These are phyloP conservation scores for Diaporthe nobilis DNA, from an alignment of 2,329 filamentous ascomycete species.

Conservation along the genomic window DNA sequence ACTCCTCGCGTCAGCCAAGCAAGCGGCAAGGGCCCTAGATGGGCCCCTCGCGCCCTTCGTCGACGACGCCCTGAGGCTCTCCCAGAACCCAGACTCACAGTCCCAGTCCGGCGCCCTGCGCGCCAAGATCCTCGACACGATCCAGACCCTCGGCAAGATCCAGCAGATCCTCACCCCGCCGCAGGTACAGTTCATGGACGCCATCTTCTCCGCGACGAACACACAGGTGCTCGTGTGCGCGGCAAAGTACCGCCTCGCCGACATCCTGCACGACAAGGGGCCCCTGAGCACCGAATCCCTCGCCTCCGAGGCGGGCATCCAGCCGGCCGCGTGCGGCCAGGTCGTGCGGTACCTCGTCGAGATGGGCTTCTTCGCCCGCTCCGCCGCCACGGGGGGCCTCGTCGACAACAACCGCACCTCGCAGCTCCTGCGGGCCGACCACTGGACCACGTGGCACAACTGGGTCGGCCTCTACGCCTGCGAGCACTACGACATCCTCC, in stretches of 20 bases:
- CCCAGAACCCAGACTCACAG: constrained; percentile 10
- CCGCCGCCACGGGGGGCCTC: constrained; percentile 44
- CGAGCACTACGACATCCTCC: constrained; percentile 59
- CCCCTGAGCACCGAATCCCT: background rate
- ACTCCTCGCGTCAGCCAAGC: background rate
- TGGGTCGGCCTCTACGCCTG: constrained; percentile 60
- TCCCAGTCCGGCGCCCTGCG: constrained; percentile 12
- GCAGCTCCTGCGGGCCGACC: constrained; percentile 50
- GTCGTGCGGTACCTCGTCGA: constrained; percentile 17
- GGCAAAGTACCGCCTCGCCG: background rate
- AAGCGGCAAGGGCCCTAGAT: background rate
- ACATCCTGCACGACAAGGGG: background rate
- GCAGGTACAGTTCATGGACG: constrained; percentile 1
- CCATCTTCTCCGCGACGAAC: constrained; percentile 16
- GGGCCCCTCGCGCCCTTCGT: background rate
- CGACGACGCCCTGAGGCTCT: constrained; percentile 11
- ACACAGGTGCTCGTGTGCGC: constrained; percentile 9
- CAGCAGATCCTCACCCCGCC: constrained; percentile 11
- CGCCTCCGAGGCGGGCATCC: background rate
- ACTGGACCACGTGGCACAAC: constrained; percentile 61
- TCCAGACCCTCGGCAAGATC: constrained; percentile 4
- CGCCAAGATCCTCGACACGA: constrained; percentile 2
- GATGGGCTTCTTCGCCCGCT: constrained; percentile 50
- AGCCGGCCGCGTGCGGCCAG: background rate
- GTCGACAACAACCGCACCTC: constrained; percentile 55